Evolutionary conservation across 2,329 filamentous ascomycete genomes (phyloP).

Genomic region (Hypoxylon sp.): DNA sequence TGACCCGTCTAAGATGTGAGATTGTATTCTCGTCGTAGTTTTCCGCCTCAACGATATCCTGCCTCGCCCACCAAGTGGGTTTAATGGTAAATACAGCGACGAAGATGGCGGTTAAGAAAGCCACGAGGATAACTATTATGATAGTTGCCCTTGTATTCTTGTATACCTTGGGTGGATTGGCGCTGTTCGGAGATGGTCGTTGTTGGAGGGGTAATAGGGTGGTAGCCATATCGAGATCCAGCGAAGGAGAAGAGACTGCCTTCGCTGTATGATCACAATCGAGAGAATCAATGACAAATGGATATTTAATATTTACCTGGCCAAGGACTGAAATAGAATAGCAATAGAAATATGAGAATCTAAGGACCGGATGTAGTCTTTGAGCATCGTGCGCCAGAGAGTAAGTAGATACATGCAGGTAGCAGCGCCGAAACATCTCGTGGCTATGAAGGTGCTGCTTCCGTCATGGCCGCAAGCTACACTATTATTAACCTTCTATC

Average conservation of each 20-base stretch:
- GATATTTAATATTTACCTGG: background rate
- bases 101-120: background rate
- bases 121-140: background rate
- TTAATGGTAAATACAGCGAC: background rate
- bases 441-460: background rate
- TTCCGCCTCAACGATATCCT: background rate
- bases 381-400: background rate
- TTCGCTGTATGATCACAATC: background rate
- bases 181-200: background rate
- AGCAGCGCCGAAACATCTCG: background rate
- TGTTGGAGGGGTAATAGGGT: background rate
- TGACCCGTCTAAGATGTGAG: background rate
- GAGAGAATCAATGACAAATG: background rate
- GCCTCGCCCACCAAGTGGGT: background rate
- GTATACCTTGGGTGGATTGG: background rate
- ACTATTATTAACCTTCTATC: background rate
- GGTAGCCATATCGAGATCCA: background rate
- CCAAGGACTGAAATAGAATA: background rate
- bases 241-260: background rate
- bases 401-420: background rate
- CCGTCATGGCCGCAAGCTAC: background rate
- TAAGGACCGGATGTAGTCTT: background rate
- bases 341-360: background rate
- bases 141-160: background rate
- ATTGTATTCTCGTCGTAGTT: background rate